Percentiles rank a stretch among this genome's conserved stretches.
Conservation (phyloP, 768 basidiomycete species). For the Serendipita sp. region DNA sequence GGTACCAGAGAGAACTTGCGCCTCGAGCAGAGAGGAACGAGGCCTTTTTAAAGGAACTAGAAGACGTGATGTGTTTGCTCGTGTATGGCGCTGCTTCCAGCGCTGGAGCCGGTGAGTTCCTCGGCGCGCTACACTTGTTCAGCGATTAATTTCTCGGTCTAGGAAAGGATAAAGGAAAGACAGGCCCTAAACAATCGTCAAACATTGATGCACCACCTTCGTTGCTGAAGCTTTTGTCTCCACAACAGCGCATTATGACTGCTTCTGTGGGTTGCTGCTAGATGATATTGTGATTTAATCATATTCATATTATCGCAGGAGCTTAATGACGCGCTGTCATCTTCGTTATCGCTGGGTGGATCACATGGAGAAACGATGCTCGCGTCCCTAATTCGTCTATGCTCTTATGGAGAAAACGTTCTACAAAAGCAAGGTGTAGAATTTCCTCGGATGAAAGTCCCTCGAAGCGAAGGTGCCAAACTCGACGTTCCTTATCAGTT, state of each 20-base stretch:
- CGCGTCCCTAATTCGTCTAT: background rate
- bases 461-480: background rate
- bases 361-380: background rate
- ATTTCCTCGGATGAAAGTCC: background rate
- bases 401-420: background rate
- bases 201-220: background rate
- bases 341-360: background rate
- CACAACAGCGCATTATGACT: background rate
- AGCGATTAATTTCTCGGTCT: background rate
- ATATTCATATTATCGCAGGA: background rate
- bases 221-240: background rate
- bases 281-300: background rate
- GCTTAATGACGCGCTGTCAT: background rate
- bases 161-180: background rate
- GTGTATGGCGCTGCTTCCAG: constrained; percentile 25
- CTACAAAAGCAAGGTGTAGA: background rate
- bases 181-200: background rate
- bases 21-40: constrained; percentile 91
- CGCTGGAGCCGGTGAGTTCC: background rate
- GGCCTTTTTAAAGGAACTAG: constrained; percentile 80
- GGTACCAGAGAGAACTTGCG: constrained; percentile 66
- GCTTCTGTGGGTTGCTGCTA: background rate
- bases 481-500: background rate
- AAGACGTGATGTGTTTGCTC: constrained; percentile 86
- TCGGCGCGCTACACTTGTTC: background rate